Percentiles rank a stretch among this genome's conserved stretches.
phyloP scores from a whole-genome alignment of 2,329 filamentous ascomycete species.

The Aspergillus tanneri region DNA sequence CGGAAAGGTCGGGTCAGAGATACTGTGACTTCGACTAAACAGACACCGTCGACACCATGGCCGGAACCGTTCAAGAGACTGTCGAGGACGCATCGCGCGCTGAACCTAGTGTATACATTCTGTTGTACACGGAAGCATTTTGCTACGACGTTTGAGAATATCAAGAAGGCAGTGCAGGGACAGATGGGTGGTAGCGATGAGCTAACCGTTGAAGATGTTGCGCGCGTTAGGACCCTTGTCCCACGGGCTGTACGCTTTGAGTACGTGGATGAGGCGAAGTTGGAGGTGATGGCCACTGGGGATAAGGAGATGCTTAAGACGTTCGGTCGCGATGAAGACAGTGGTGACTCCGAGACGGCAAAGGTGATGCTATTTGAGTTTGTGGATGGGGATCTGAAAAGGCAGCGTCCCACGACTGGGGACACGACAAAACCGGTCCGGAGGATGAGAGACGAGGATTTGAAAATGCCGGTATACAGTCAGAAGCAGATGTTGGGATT shows the following conservation, averaged over 20 bases:
- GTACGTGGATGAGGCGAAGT: conserved; percentile 79
- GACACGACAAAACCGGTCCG: conserved; percentile 67
- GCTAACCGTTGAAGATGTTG: conserved; percentile 74
- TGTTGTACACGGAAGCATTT: conserved; percentile 90
- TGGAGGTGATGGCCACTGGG: conserved; percentile 73
- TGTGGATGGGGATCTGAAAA: conserved; percentile 83
- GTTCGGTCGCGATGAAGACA: conserved; percentile 52
- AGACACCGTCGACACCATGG: conserved; percentile 59
- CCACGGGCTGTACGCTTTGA: conserved; percentile 77
- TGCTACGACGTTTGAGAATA: conserved; percentile 85
- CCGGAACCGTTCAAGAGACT: conserved; percentile 71
- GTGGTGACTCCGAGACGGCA: conserved; percentile 38
- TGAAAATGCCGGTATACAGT: conserved; percentile 90
- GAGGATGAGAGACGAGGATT: conserved; percentile 70
- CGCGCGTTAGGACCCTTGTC: conserved; percentile 73
- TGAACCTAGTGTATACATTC: conserved; percentile 94
- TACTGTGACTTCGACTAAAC: neutral
- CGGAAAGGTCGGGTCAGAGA: too few species aligned
- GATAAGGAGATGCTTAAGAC: conserved; percentile 54
- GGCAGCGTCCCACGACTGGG: conserved; percentile 68
- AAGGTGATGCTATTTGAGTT: conserved; percentile 87
- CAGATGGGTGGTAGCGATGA: conserved; percentile 67
- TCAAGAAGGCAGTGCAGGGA: conserved; percentile 78
- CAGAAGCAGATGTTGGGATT: conserved; percentile 87
- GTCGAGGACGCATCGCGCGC: conserved; percentile 73